Conservation (phyloP, 805 yeast genomes). For the Millerozyma acaciae region DNA sequence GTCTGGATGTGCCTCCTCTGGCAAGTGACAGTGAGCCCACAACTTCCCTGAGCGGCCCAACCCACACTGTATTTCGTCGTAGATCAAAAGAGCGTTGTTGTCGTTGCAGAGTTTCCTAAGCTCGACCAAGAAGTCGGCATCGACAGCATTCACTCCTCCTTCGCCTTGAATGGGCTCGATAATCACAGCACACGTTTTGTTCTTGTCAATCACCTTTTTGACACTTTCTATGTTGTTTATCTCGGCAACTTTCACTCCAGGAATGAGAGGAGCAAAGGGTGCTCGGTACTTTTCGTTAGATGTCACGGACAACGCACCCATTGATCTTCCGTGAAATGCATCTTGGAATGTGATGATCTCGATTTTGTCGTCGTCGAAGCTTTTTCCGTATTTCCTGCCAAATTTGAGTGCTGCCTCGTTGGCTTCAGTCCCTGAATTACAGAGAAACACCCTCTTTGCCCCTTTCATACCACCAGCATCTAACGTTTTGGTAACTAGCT, state of each 20-base stretch:
- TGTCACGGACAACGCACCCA: constrained; percentile 91
- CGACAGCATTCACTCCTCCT: constrained; percentile 82
- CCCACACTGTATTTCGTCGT: constrained; percentile 97
- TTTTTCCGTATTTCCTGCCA: constrained; percentile 75
- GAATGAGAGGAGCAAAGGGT: constrained; percentile 90
- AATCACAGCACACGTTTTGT: constrained; percentile 83
- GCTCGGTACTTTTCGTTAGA: constrained; percentile 89
- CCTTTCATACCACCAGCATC: constrained; percentile 73
- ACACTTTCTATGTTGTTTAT: constrained; percentile 60
- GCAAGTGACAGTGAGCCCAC: constrained; percentile 85
- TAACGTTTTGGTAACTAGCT: constrained; percentile 65
- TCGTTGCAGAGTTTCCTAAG: constrained; percentile 65
- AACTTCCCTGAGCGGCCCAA: constrained; percentile 86
- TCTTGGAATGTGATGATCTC: constrained; percentile 85
- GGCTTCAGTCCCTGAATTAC: constrained; percentile 60
- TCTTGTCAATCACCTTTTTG: constrained; percentile 46
- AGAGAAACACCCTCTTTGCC: constrained; percentile 68
- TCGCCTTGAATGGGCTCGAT: constrained; percentile 98
- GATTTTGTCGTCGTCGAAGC: constrained; percentile 48
- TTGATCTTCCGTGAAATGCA: constrained; percentile 92
- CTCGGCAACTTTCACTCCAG: constrained; percentile 72
- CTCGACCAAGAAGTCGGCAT: constrained; percentile 57
- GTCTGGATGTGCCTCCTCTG: constrained; percentile 87
- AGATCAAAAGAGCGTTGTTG: constrained; percentile 72
- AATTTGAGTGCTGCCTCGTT: constrained; percentile 59